Percentiles rank a stretch among this genome's conserved stretches.
phyloP scores from a whole-genome alignment of 257 asterid species.

The Linderniella brevidens region DNA sequence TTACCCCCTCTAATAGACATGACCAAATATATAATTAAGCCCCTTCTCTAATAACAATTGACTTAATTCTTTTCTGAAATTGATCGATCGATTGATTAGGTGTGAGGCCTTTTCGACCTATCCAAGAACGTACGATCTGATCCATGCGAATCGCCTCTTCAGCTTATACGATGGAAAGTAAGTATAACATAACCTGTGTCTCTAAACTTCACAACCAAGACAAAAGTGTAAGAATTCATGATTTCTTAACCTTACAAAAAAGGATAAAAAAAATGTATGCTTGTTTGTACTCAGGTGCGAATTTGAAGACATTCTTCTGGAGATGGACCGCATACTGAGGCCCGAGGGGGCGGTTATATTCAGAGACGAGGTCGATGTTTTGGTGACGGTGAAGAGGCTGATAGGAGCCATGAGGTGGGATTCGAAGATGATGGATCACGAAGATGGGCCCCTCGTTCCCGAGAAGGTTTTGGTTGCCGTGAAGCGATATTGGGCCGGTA shows the following conservation, averaged over 20 bases:
- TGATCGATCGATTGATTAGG: slow-evolving; percentile 22
- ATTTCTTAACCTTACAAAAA: not conserved
- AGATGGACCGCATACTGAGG: slow-evolving; percentile 86
- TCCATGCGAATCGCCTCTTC: slow-evolving; percentile 81
- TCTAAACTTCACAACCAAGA: slow-evolving; percentile 1
- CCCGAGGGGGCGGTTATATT: slow-evolving; percentile 94
- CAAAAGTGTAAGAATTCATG: not conserved
- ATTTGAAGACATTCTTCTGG: slow-evolving; percentile 74
- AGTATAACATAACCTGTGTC: slow-evolving; percentile 17
- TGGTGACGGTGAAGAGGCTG: slow-evolving; percentile 65
- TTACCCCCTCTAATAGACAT: too few relatives aligned
- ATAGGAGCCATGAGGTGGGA: slow-evolving; percentile 70
- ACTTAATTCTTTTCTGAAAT: slow-evolving; percentile 2
- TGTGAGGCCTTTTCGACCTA: slow-evolving; percentile 93
- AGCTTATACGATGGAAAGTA: slow-evolving; percentile 79
- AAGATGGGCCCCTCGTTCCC: slow-evolving; percentile 82
- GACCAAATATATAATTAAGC: too few relatives aligned
- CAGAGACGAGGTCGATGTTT: slow-evolving; percentile 76
- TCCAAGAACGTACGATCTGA: slow-evolving; percentile 89
- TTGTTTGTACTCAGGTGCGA: slow-evolving; percentile 39
- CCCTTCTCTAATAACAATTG: too few relatives aligned
- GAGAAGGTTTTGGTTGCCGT: slow-evolving; percentile 76
- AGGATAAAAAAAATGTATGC: not conserved
- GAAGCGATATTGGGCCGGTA: slow-evolving; percentile 80
- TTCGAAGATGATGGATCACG: slow-evolving; percentile 76